Percentiles rank a stretch among this genome's conserved stretches.
phyloP scores from a whole-genome alignment of 345 rosid species.

The Eutrema heterophyllum region DNA sequence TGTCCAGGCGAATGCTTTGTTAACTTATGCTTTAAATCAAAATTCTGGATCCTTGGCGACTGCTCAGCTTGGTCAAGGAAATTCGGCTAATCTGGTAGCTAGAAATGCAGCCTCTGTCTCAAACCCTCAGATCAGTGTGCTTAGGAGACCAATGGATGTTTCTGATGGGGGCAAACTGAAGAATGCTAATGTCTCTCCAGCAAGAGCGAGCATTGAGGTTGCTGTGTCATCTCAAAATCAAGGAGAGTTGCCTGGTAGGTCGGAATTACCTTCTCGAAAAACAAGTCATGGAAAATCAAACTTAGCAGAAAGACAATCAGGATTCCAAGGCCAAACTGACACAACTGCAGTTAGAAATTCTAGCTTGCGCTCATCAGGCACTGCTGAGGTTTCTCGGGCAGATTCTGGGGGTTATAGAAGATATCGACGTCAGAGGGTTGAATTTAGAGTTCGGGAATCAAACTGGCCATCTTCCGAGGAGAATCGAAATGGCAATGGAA shows the following conservation, averaged over 20 bases:
- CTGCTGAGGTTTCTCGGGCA: constrained; percentile 46
- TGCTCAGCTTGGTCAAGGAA: constrained; percentile 42
- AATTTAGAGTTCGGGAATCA: constrained; percentile 74
- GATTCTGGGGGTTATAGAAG: constrained; percentile 63
- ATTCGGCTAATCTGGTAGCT: constrained; percentile 30
- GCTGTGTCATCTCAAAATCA: constrained; percentile 35
- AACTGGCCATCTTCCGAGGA: constrained; percentile 43
- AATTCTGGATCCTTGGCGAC: constrained; percentile 43
- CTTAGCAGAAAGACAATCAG: constrained; percentile 41
- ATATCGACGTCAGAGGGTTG: constrained; percentile 54
- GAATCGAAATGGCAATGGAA: constrained; percentile 43
- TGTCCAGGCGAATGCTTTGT: constrained; percentile 46
- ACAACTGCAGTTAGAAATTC: constrained; percentile 46
- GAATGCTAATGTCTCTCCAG: constrained; percentile 36
- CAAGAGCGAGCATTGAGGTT: constrained; percentile 33
- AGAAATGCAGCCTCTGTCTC: constrained; percentile 36
- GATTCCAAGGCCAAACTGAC: constrained; percentile 38
- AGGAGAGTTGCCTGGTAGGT: constrained; percentile 40
- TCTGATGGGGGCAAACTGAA: constrained; percentile 39
- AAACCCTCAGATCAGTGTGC: constrained; percentile 43
- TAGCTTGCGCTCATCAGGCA: constrained; percentile 45
- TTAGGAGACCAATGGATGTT: constrained; percentile 40
- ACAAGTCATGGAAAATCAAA: constrained; percentile 39
- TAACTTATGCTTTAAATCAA: constrained; percentile 46
- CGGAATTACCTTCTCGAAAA: constrained; percentile 31